Conservation (phyloP, 306 rosid species). For the Ceratonia siliqua region DNA sequence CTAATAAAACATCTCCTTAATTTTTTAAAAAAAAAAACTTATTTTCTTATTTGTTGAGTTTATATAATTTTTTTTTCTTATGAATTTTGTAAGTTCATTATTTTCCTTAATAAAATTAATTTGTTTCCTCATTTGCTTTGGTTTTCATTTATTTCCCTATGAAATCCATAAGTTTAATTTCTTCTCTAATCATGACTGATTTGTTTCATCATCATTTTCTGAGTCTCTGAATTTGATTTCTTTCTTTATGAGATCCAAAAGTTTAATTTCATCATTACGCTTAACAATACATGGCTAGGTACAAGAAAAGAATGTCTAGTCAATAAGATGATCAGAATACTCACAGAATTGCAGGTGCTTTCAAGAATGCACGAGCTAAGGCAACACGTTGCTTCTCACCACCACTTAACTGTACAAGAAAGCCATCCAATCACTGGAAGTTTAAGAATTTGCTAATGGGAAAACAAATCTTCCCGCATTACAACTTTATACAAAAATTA, state of each 20-base stretch:
- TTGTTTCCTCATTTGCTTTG: neutral
- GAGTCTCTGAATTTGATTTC: neutral
- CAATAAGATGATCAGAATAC: conserved; percentile 31
- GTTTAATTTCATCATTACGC: neutral
- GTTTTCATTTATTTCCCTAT: neutral
- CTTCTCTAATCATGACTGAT: neutral
- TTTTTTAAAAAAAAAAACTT: too few relatives aligned
- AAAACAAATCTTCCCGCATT: neutral
- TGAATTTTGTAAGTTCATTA: too few relatives aligned
- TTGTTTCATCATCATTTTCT: neutral
- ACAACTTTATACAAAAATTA: neutral
- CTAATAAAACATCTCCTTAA: too few relatives aligned
- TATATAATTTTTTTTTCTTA: too few relatives aligned
- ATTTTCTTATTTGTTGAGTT: too few relatives aligned
- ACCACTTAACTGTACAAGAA: conserved; percentile 77
- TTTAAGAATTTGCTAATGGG: conserved; percentile 10
- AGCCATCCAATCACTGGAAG: conserved; percentile 23
- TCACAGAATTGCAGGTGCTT: conserved; percentile 92
- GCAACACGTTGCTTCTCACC: conserved; percentile 99
- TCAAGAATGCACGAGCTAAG: conserved; percentile 91
- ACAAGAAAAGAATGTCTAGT: neutral
- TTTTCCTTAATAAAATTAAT: neutral
- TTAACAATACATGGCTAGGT: neutral
- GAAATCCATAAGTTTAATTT: neutral
- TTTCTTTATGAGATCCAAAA: neutral